phyloP scores from a whole-genome alignment of 441 rosid species.

The Bocquillonia castaneifolia region DNA sequence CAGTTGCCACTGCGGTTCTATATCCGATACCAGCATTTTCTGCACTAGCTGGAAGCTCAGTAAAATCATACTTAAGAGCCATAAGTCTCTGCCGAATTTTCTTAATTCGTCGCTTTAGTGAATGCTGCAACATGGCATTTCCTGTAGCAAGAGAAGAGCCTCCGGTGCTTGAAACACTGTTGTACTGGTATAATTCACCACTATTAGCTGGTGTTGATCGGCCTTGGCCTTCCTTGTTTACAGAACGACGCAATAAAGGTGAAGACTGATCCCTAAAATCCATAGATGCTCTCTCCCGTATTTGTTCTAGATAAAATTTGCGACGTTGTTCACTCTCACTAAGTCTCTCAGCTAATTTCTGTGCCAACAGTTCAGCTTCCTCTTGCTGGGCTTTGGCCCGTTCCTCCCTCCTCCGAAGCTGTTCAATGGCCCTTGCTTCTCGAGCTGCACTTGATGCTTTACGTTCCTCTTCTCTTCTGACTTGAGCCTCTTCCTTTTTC shows the following conservation, averaged over 20 bases:
- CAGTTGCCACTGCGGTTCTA: constrained; percentile 64
- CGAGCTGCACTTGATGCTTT: constrained; percentile 82
- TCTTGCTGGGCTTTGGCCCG: constrained; percentile 86
- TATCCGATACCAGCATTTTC: constrained; percentile 63
- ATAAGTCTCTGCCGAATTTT: constrained; percentile 70
- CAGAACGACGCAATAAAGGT: constrained; percentile 54
- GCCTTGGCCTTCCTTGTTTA: constrained; percentile 58
- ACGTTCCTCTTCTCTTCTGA: constrained; percentile 84
- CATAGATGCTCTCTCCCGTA: constrained; percentile 80
- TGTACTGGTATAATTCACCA: constrained; percentile 48
- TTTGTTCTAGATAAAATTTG: constrained; percentile 70
- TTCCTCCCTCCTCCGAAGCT: constrained; percentile 69
- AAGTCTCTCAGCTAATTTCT: constrained; percentile 71
- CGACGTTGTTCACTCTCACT: constrained; percentile 80
- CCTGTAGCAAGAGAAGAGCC: constrained; percentile 35
- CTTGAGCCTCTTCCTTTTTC: constrained; percentile 80
- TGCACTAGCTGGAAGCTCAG: constrained; percentile 45
- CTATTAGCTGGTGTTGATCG: constrained; percentile 40
- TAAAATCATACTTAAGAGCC: constrained; percentile 67
- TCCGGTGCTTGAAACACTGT: constrained; percentile 30
- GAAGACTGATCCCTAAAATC: constrained; percentile 83
- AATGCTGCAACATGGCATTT: constrained; percentile 46
- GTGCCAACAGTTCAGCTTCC: constrained; percentile 80
- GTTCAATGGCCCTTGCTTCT: constrained; percentile 71
- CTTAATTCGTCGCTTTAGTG: constrained; percentile 61